Evolutionary conservation across 2,329 filamentous ascomycete genomes (phyloP), one percentile per base, ranked within the genome.

Genomic region (Pseudogymnoascus sp.): DNA sequence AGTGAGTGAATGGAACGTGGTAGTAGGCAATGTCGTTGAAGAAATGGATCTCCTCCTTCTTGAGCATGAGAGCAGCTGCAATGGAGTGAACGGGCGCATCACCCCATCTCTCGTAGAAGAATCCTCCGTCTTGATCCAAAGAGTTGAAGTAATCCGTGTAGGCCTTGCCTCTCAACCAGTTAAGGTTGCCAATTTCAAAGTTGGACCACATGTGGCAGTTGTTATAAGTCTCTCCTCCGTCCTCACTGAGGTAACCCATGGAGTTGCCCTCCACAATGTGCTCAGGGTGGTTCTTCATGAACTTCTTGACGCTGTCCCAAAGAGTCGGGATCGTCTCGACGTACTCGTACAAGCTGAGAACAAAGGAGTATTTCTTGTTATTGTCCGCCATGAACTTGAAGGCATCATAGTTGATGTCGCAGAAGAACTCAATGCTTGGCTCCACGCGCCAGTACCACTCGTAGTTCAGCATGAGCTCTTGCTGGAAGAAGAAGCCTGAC

Each of bases 381-480:
- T 96, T 87, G 73, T 97, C 92, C 69, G 88, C 87, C 92, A 99
- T 97, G 79, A 86, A 92, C 67, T 90, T 90, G 87, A 99, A 99
- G 6, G 94, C 90, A 72, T 99, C 94, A 76, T 96, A 96, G 76
- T 91, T 83, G 71, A 99, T 83, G 73, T 99, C 94, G 78, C 94
- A 99, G 82, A 86, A 97, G 65, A 99, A 87, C 80, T 97, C 90
- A 73, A 99, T 87, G 76, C 90, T 94, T 69, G 94, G 94, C 82
- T 99, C 94, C 12, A 99, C 94, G 69, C 95, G 90, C 94, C 94
- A 99, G 83, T 99, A 99, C 85, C 91, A 99, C 73, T 99, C 94
- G 77, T 96, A 99, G 74, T 97, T 92, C 75, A 90, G 78, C 90
- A 99, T 92, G 68, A 97, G 79, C 31, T 86, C 84, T 75, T 99